A percentile compares a stretch with the other conserved stretches of the same genome.
Evolutionary conservation across 139 green algal species (phyloP).

Genomic region (Chlamydomonas eustigma): DNA sequence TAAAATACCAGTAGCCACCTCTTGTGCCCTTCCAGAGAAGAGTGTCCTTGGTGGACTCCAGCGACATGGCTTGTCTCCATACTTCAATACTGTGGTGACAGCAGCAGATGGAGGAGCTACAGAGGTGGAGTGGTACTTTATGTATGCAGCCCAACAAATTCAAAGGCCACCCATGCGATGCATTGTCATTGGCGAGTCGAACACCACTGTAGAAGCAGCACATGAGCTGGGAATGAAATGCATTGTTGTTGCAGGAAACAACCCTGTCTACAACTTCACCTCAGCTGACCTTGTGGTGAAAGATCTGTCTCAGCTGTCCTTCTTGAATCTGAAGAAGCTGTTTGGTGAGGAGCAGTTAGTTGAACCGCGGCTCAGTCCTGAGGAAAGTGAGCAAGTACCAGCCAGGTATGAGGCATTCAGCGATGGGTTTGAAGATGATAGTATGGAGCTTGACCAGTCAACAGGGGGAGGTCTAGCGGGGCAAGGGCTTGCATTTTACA

Average conservation of each 20-base stretch:
- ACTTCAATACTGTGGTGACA: constrained; percentile 75
- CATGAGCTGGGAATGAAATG: constrained; percentile 90
- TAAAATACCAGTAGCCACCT: constrained; percentile 73
- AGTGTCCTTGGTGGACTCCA: constrained; percentile 39
- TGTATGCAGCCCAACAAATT: constrained; percentile 65
- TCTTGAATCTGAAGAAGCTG: constrained; percentile 93
- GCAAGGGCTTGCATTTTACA: too few relatives aligned
- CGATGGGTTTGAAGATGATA: too few relatives aligned
- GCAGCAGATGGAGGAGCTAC: constrained; percentile 65
- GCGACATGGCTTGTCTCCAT: constrained; percentile 39
- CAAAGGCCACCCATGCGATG: constrained; percentile 82
- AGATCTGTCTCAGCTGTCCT: constrained; percentile 68
- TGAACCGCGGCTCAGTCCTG: not conserved
- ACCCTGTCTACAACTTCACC: constrained; percentile 82
- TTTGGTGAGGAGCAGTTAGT: constrained; percentile 73
- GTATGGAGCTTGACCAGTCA: too few relatives aligned
- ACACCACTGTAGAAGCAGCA: constrained; percentile 82
- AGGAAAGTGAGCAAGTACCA: too few relatives aligned
- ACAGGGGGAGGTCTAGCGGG: too few relatives aligned
- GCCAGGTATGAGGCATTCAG: too few relatives aligned
- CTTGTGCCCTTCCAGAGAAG: constrained; percentile 50
- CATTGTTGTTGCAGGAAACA: constrained; percentile 70
- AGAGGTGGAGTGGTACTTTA: constrained; percentile 62
- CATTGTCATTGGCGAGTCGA: constrained; percentile 83
- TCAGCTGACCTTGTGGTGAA: constrained; percentile 87